phyloP scores from a whole-genome alignment of 306 rosid genomes.

The Aeschynomene evenia region DNA sequence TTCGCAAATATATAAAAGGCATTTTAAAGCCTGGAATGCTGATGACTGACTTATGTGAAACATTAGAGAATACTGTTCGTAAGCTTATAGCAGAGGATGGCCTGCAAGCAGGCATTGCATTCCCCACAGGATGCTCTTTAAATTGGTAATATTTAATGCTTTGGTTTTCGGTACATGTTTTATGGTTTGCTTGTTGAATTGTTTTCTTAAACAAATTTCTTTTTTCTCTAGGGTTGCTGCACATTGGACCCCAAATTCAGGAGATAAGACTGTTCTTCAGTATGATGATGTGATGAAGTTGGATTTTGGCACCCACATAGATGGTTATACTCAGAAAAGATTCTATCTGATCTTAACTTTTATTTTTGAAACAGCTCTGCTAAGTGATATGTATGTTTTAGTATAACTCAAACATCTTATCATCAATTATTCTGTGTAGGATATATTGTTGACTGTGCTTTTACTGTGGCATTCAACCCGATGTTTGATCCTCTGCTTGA shows the following conservation, averaged over 20 bases:
- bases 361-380: constrained; percentile 10
- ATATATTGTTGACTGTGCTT: constrained; percentile 85
- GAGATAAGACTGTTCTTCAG: constrained; percentile 90
- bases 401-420: constrained; percentile 12
- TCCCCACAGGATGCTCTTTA: constrained; percentile 97
- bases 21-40: constrained; percentile 92
- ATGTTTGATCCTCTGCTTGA: constrained; percentile 88
- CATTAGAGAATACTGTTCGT: constrained; percentile 86
- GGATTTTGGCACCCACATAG: constrained; percentile 96
- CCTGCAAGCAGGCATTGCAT: constrained; percentile 96
- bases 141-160: constrained; percentile 59
- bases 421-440: constrained; percentile 52
- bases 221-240: constrained; percentile 82
- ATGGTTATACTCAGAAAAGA: constrained; percentile 53
- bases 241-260: constrained; percentile 97
- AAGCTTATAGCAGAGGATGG: constrained; percentile 90
- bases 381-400: constrained; percentile 7
- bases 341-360: not conserved
- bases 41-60: constrained; percentile 94
- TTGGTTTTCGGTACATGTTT: not conserved
- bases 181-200: not conserved
- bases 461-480: constrained; percentile 96
- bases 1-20: constrained; percentile 75
- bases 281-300: constrained; percentile 96
- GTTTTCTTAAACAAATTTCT: constrained; percentile 22